Conservation (phyloP, 352 stramenopile species). For the Phytophthora pseudosyringae region DNA sequence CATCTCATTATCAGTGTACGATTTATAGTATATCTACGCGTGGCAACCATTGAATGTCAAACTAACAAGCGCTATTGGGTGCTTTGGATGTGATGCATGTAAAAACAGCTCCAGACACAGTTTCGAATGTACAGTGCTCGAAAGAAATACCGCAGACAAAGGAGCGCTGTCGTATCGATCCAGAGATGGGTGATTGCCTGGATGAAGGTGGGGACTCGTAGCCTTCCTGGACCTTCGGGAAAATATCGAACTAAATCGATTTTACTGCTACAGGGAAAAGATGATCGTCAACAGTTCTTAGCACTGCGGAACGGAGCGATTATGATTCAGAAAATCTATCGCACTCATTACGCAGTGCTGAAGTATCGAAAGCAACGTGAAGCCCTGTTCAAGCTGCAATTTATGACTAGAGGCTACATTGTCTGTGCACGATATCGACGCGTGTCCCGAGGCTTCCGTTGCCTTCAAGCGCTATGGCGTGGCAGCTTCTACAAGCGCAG, state of each 20-base stretch:
- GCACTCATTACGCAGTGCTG: constrained; percentile 38
- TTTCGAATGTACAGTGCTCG: constrained; percentile 74
- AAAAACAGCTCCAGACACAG: constrained; percentile 68
- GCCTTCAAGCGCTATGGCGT: constrained; percentile 72
- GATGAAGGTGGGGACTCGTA: constrained; percentile 49
- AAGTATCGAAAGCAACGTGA: constrained; percentile 36
- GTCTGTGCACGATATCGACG: constrained; percentile 53
- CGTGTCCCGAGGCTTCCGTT: constrained; percentile 50
- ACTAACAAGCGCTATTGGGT: constrained; percentile 4
- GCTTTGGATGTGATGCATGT: neutral
- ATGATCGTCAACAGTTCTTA: constrained; percentile 41
- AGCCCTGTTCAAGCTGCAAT: constrained; percentile 48
- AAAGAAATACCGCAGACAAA: constrained; percentile 52
- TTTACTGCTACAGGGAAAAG: constrained; percentile 29
- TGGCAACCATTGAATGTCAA: neutral
- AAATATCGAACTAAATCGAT: constrained; percentile 2
- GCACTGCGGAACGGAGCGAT: constrained; percentile 41
- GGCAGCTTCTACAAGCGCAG: constrained; percentile 66
- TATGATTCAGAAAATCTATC: constrained; percentile 51
- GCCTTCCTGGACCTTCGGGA: neutral
- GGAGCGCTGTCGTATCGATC: constrained; percentile 50
- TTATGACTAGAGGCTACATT: constrained; percentile 57
- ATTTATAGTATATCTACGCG: neutral
- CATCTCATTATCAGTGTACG: constrained; percentile 73
- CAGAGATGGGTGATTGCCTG: constrained; percentile 58